Base-by-base conservation (phyloP, 2,329 filamentous ascomycete species). In the Colletotrichum cuscutae region DNA sequence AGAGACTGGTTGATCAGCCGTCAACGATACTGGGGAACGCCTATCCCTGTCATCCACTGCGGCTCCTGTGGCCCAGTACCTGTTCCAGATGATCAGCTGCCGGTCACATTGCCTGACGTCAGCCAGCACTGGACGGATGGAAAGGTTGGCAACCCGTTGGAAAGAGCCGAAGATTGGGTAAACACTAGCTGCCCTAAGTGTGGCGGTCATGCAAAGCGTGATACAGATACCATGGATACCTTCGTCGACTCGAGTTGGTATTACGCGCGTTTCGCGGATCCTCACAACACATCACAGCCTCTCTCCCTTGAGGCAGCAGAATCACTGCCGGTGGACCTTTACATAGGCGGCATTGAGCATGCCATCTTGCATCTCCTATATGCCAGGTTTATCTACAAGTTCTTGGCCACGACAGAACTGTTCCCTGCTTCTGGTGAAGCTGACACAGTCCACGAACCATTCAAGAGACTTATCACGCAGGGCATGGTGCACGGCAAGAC, bases 201-300 rank as follows among this genome's bases (percentile, higher is more conserved):
- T 77, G 84, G 88, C 19, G 87, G 89, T 1, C 83, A 90, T 28
- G 95, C 94, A 7, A 93, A 91, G 79, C 89, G 95, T 75, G 95
- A 98, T 76, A 97, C 95, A 0, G 95, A 98, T 80, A 98, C 95
- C 3, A 97, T 98, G 95, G 95, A 98, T 81, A 98, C 95, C 0
- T 98, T 98, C 82, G 95, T 98, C 73, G 95, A 97, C 82, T 97
- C 95, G 1, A 97, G 95, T 66, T 98, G 95, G 95, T 98, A 98
- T 81, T 97, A 92, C 78, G 90, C 95, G 83, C 90, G 94, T 13
- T 97, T 95, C 77, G 83, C 92, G 32, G 94, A 97, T 77, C 86
- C 93, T 1, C 85, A 90, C 22, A 95, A 97, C 76, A 76, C 85
- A 15, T 78, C 87, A 2, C 80, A 84, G 15, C 91, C 90, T 0